Conservation (phyloP, 495 filamentous ascomycete species). For the Zalerion maritima region DNA sequence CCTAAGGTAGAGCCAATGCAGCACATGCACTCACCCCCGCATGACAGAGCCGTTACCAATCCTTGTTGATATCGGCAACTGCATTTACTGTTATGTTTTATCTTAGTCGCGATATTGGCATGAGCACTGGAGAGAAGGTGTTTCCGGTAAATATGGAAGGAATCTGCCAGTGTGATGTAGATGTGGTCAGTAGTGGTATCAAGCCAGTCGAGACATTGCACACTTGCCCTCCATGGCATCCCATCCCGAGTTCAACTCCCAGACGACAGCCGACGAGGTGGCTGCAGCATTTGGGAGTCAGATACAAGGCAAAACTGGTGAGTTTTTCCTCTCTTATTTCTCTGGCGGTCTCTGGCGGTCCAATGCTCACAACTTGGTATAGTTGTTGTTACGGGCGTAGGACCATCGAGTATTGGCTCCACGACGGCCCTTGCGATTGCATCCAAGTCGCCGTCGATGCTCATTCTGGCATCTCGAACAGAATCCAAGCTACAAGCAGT, state of each 20-base stretch:
- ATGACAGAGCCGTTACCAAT: too few species aligned
- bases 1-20: too few species aligned
- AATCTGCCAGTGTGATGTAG: too few species aligned
- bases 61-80: too few species aligned
- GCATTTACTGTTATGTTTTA: too few species aligned
- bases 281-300: slow-evolving; percentile 12
- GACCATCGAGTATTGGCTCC: slow-evolving; percentile 37
- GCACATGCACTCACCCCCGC: too few species aligned
- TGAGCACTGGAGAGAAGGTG: too few species aligned
- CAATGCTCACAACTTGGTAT: slow-evolving; percentile 1
- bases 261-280: slow-evolving; percentile 15
- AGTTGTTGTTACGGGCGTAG: slow-evolving; percentile 37
- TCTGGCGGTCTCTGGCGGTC: slow-evolving; percentile 1
- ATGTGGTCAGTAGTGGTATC: too few species aligned
- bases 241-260: slow-evolving; percentile 13
- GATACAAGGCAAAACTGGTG: slow-evolving; percentile 24
- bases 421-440: slow-evolving; percentile 38
- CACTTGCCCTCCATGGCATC: slow-evolving; percentile 6
- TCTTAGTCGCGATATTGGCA: too few species aligned
- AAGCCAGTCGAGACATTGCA: too few species aligned
- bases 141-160: too few species aligned
- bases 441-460: slow-evolving; percentile 30
- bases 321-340: slow-evolving; percentile 1
- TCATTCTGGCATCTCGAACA: slow-evolving; percentile 43
- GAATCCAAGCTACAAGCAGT: slow-evolving; percentile 34